Base-by-base conservation (phyloP, 2,329 filamentous ascomycete species). In the Basipetospora chlamydospora region DNA sequence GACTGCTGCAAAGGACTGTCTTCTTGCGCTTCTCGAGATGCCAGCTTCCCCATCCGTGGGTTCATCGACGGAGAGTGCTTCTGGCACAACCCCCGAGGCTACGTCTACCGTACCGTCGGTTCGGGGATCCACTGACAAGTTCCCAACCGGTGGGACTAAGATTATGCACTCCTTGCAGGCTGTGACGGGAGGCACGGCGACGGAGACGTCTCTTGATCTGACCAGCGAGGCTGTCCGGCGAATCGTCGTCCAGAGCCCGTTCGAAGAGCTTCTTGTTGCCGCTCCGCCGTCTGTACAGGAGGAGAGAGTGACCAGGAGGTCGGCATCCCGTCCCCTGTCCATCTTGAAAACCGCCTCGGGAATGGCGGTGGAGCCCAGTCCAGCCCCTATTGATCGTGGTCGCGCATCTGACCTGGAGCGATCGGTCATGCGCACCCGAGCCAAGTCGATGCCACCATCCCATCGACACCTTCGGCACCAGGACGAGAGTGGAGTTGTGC, bases 231-330 rank as follows among this genome's bases (percentile, higher is more conserved):
- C 15, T 35, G 35, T 34, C 22, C 33, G 41, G 29, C 22, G 39
- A 41, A 22, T 59, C 6, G 42, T 49, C 16, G 49, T 60, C n/a
- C 41, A 49, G 26, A 56, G 53, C 33, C 56, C 55, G 2, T 42
- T 42, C 20, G 33, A 39, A 6, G 39, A 46, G 20, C 32, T 38
- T 4, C 13, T 39, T n/a, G 46, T 46, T 7, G 47, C 48, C 3
- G 42, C 42, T 5, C 49, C 52, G 5, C 51, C 46, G n/a, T 57
- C 57, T 1, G 39, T 59, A 22, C 42, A 49, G 31, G 52, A 61
- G 32, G 58, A 61, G 41, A 53, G 59, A 40, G 42, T 45, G 10
- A 49, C 51, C 16, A 51, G 58, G 20, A 48, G 58, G 23, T 52
- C 49, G 33, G 45, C 45, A 3, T 41, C 28, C 4, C 41, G 44